A percentile compares a stretch with the other conserved stretches of the same genome.
These are phyloP conservation scores for Proliferodiscus dingleyae DNA, from an alignment of 2,329 filamentous ascomycete genomes.

Conservation along the genomic window DNA sequence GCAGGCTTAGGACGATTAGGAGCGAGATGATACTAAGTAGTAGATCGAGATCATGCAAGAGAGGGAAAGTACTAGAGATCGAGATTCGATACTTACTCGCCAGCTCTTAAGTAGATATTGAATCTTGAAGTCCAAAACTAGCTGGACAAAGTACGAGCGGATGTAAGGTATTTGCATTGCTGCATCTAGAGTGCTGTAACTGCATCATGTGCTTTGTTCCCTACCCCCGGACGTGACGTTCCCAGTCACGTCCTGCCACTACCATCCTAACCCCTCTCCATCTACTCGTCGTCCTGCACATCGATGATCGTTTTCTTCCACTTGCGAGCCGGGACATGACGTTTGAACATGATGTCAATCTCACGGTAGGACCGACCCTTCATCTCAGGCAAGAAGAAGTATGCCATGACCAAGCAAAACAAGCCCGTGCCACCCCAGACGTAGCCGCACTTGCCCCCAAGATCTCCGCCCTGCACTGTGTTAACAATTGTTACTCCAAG, in stretches of 20 bases:
- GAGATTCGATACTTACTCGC: neutral
- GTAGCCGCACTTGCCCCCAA: constrained; percentile 54
- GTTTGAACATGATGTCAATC: constrained; percentile 45
- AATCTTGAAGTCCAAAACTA: constrained; percentile 4
- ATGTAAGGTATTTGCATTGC: constrained; percentile 6
- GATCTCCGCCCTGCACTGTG: constrained; percentile 33
- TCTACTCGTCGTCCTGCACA: constrained; percentile 58
- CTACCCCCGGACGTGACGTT: neutral
- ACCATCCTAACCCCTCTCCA: constrained; percentile 9
- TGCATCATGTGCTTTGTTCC: neutral
- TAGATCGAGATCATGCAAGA: too few relatives aligned
- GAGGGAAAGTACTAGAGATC: neutral
- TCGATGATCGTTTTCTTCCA: constrained; percentile 51
- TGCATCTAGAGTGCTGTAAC: neutral
- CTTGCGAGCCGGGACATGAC: constrained; percentile 32
- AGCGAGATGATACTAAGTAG: neutral
- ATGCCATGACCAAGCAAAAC: constrained; percentile 44
- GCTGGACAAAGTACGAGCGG: constrained; percentile 5
- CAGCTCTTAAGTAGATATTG: neutral
- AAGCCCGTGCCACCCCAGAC: constrained; percentile 55
- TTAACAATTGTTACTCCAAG: constrained; percentile 24
- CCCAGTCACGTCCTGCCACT: constrained; percentile 6
- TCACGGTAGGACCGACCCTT: constrained; percentile 50
- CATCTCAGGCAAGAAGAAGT: constrained; percentile 54
- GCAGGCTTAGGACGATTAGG: neutral